Evolutionary conservation across 306 rosid genomes (phyloP).

Genomic region (Casuarina glauca): DNA sequence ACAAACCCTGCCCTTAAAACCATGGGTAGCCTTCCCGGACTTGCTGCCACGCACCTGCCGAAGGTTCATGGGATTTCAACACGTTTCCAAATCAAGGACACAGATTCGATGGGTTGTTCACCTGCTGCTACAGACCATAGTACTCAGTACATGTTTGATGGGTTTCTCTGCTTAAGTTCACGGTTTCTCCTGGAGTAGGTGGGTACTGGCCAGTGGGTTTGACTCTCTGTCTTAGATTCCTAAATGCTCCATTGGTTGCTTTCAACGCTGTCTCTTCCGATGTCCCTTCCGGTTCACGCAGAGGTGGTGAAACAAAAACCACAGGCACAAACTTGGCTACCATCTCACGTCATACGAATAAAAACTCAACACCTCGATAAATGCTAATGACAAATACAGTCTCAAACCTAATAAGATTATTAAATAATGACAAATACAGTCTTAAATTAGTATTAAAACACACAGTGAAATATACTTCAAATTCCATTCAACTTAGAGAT

Average conservation of each 20-base stretch:
- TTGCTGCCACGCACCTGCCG: slow-evolving; percentile 1
- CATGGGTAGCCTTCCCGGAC: slow-evolving; percentile 41
- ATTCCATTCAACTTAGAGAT: no score
- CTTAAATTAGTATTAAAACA: no score
- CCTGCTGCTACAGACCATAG: slow-evolving; percentile 6
- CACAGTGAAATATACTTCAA: no score
- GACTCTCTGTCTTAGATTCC: neutral
- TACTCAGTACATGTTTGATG: neutral
- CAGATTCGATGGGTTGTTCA: neutral
- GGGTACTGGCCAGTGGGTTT: neutral
- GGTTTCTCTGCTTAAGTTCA: neutral
- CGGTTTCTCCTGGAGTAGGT: slow-evolving; percentile 22
- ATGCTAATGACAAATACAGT: no score
- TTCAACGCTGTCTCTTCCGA: neutral
- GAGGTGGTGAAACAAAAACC: no score
- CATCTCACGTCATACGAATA: no score
- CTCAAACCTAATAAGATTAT: no score
- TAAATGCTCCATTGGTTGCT: neutral
- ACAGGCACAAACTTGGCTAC: no score
- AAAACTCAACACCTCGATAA: no score
- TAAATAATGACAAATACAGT: no score
- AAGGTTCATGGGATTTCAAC: slow-evolving; percentile 10
- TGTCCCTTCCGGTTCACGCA: neutral
- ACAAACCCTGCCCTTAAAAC: slow-evolving; percentile 41
- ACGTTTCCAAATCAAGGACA: slow-evolving; percentile 18